Percentiles rank a stretch among this genome's conserved stretches.
These are phyloP conservation scores for Trichoderma atrobrunneum DNA, from an alignment of 2,329 filamentous ascomycete species.

Conservation along the genomic window DNA sequence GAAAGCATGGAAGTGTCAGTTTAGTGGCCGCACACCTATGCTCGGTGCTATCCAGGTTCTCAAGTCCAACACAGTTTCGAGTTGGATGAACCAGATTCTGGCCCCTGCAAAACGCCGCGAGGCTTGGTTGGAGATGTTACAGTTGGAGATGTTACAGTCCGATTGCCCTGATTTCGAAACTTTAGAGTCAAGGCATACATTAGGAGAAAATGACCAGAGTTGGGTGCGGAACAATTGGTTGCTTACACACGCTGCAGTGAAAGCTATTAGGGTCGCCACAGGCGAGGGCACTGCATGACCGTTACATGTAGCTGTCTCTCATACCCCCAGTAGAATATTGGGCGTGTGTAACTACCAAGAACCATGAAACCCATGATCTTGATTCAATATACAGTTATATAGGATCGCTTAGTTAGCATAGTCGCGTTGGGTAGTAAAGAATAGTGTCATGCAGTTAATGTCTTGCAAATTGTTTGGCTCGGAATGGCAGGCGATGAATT, in stretches of 20 bases:
- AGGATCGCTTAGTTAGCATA: neutral
- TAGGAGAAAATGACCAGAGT: neutral
- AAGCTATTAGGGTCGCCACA: neutral
- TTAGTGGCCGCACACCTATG: neutral
- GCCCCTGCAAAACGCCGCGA: neutral
- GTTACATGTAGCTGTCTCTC: no score
- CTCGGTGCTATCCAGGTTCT: neutral
- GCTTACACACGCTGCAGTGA: neutral
- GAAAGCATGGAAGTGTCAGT: neutral
- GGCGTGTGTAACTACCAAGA: neutral
- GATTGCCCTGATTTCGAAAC: neutral
- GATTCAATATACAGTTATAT: neutral
- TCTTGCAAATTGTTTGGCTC: neutral
- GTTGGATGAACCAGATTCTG: neutral
- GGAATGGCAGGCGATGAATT: neutral
- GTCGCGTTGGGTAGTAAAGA: neutral
- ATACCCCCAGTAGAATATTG: no score
- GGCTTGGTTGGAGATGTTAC: neutral
- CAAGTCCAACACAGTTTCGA: neutral
- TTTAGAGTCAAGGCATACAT: neutral
- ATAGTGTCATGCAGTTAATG: neutral
- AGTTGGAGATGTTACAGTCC: neutral
- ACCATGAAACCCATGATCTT: neutral
- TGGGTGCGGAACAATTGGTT: neutral
- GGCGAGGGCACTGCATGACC: neutral